Evolutionary conservation across 73 alveolate genomes (phyloP).

Genomic region (Symbiodinium pilosum): DNA sequence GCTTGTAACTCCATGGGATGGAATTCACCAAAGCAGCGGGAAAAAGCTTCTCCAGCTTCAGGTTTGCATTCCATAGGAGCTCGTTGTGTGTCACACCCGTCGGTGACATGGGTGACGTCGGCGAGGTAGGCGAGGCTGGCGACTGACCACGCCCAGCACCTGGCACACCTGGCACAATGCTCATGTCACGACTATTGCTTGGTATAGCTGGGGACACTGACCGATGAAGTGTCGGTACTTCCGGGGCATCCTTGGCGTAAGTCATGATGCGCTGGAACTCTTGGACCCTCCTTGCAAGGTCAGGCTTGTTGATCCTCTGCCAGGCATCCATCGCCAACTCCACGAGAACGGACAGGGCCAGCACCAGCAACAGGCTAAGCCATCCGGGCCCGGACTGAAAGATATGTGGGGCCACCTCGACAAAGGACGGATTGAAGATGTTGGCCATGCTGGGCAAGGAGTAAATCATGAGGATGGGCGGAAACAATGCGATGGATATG

Average conservation of each 20-base stretch:
- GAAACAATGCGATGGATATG: constrained; percentile 41
- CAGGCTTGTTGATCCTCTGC: constrained; percentile 72
- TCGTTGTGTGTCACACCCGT: background rate
- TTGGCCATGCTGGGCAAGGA: constrained; percentile 31
- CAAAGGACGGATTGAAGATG: constrained; percentile 48
- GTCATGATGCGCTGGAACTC: constrained; percentile 16
- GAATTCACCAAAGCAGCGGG: constrained; percentile 77
- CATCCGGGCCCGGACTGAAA: constrained; percentile 60
- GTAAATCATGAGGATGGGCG: background rate
- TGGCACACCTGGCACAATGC: background rate
- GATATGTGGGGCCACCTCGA: constrained; percentile 53
- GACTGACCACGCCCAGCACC: background rate
- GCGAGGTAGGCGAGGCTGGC: background rate
- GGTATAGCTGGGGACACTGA: background rate
- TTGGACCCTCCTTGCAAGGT: constrained; percentile 44
- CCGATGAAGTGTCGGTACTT: background rate
- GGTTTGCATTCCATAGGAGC: background rate
- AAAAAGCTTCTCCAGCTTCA: constrained; percentile 35
- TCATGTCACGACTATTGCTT: background rate
- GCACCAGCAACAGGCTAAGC: constrained; percentile 66
- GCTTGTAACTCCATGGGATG: constrained; percentile 44
- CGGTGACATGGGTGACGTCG: background rate
- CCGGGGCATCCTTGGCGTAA: background rate
- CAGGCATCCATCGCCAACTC: constrained; percentile 82
- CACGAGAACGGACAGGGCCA: constrained; percentile 52